Evolutionary conservation across 805 yeast species (phyloP).

Genomic region (Pichia nanzhaoensis): DNA sequence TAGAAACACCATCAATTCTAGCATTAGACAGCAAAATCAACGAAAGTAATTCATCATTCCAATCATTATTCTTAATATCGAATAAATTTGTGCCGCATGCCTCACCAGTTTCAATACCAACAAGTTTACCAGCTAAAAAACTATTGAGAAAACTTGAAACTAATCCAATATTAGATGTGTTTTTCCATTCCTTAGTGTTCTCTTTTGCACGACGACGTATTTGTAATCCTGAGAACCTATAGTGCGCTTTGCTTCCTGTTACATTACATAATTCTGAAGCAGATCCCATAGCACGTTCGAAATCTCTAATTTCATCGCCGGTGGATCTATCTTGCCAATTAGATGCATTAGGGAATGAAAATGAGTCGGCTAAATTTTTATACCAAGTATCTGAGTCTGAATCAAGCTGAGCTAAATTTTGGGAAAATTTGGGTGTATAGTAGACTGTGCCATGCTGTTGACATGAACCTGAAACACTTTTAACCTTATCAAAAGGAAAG

Average conservation of each 20-base stretch:
- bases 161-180: slow-evolving; percentile 59
- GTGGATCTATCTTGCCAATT: slow-evolving; percentile 97
- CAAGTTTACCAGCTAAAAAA: slow-evolving; percentile 56
- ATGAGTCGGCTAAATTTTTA: slow-evolving; percentile 45
- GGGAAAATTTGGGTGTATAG: slow-evolving; percentile 52
- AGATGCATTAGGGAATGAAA: slow-evolving; percentile 63
- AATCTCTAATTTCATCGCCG: slow-evolving; percentile 51
- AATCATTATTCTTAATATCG: slow-evolving; percentile 53
- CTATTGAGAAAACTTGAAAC: slow-evolving; percentile 77
- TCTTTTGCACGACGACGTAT: slow-evolving; percentile 60
- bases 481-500: slow-evolving; percentile 55
- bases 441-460: slow-evolving; percentile 91
- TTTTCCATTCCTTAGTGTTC: slow-evolving; percentile 44
- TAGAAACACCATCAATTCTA: slow-evolving; percentile 32
- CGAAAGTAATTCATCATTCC: slow-evolving; percentile 50
- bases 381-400: slow-evolving; percentile 30
- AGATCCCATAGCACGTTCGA: slow-evolving; percentile 61
- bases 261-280: slow-evolving; percentile 48
- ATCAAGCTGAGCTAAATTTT: slow-evolving; percentile 33
- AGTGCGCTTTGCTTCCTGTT: slow-evolving; percentile 86
- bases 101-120: slow-evolving; percentile 72
- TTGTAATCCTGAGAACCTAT: slow-evolving; percentile 89
- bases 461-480: slow-evolving; percentile 75
- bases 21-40: slow-evolving; percentile 48
- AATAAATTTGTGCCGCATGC: slow-evolving; percentile 92